Base-by-base conservation (phyloP, 371 early-diverging fungal genomes). In the Mortierella polycephala region DNA sequence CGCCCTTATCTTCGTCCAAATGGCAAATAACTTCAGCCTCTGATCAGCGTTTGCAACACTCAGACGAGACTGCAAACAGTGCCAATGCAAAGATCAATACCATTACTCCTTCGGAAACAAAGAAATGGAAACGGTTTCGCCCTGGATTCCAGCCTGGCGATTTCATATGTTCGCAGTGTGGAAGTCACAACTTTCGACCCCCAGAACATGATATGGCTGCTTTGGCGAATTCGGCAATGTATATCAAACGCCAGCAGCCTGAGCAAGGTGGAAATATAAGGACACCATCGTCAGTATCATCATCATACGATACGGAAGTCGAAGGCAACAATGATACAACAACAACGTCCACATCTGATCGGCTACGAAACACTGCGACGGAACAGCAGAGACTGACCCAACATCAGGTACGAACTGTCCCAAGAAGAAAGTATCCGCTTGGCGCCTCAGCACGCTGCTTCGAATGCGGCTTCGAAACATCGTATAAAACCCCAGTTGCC, bases 141-240 rank as follows among this genome's bases (percentile, higher is more conserved):
- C 66, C 72, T 6, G 73, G 66, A 23, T 79, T 73, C 45, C 62
- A 52, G 45, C 63, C 66, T 20, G 79, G 79, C 30, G 79, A 79
- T 45, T 79, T 79, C 50, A 69, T 79, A n/a, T 79, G 79, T 39
- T 73, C 79, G 0, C 79, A 69, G 23, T 79, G 79, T 30, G 79
- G 79, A 11, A 79, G 59, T 12, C 79, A 79, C 39, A 79, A 79
- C 23, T 65, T 65, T 23, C 65, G 79, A 8, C 62, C 69, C 0
- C 73, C 79, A 14, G 79, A 73, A 49, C 55, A 64, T 11, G 44
- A 40, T 23, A 51, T 61, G 7, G 47, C 54, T 14, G 46, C 55
- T 0, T 39, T 18, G 16, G 14, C 51, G 51, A 52, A 65, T 12
- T 40, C 62, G n/a, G 51, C 16, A 18, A 52, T 30, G 5, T 11